Base-by-base conservation (phyloP, 805 yeast genomes). In the Torulaspora gathmanii region DNA sequence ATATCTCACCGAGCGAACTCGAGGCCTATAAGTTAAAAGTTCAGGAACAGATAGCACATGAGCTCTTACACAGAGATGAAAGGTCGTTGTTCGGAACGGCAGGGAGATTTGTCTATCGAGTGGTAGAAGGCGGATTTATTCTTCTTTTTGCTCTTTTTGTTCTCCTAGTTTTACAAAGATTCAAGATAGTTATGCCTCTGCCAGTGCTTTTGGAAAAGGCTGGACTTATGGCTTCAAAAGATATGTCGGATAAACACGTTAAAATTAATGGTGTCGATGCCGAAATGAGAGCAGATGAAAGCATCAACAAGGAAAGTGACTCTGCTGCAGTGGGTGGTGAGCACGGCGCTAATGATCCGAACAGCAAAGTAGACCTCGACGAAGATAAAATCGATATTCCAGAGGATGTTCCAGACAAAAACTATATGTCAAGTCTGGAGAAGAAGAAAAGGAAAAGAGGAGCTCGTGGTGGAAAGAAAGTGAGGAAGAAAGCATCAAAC, bases 391-490 rank as follows among this genome's bases (percentile, higher is more conserved):
- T 7, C 25, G 25, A 22, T 7, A 11, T 29, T 16, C 6, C 9
- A 16, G 33, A 13, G 5, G 33, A 29, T 7, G 16, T 29, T 12
- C 33, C 5, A n/a, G 33, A 29, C 13, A 29, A 29, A 31, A 31
- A 31, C 5, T 42, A 38, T 3, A 27, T 56, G 7, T 35, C 46
- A 33, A 33, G 49, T 2, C 26, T 36, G 8, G 64, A 60, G 36
- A 63, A 48, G 54, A 60, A 79, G 64, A 82, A 77, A 56, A 72
- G 96, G 22, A 89, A 86, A 59, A 75, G 96, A 58, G 96, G 96
- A 4, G 73, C 83, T 8, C 71, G 96, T 47, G 96, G 96, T 11
- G 95, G 95, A 0, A 80, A 80, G 54, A 77, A 83, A 56, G 65
- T 75, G 37, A 78, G 72, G 51, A 51, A 40, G n/a, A 45, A 30